Evolutionary conservation across 192 early-diverging fungal genomes (phyloP), one percentile per base, ranked within the genome.

Genomic region (Irineochytrium annulatum): DNA sequence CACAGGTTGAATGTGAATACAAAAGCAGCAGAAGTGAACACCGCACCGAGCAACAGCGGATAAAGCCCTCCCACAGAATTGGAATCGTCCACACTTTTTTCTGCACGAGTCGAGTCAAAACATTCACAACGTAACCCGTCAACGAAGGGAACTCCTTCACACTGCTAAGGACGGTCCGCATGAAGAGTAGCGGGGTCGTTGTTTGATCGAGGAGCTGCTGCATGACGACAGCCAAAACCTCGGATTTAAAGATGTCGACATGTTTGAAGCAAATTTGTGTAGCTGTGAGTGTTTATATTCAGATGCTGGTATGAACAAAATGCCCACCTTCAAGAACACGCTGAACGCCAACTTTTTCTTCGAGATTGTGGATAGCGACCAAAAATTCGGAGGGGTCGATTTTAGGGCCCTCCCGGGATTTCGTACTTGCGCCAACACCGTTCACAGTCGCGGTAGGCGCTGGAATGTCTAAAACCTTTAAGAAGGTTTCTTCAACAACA

Each of bases 61-160:
- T 70, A 65, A 90, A 91, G 20, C 89, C 89, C 53, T 84, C 82
- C 89, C 89, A 91, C 0, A 91, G 73, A 30, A 79, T 82, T 8
- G 73, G 70, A 20, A 79, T 67, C 2, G 59, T 71, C 89, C 89
- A 91, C 5, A 91, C 77, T 39, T 83, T 71, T 62, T 85, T 88
- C 20, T 62, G 57, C 22, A 90, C 76, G 3, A 90, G 71, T 33
- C 77, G 79, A 1, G 77, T 69, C 28, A 90, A 61, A 44, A 90
- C 71, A 24, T 54, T 73, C 37, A 73, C 71, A 11, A 87, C 77
- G 57, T 86, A 88, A 16, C 72, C 73, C 4, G 73, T 68, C 22
- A 88, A 54, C 29, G 76, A 80, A 52, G 84, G 81, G 70, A 80
- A 85, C 34, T 80, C 67, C n/a, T 74, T 77, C 8, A 90, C 78